Base-by-base conservation (phyloP, 768 basidiomycete species). In the Scleroderma citrinum region DNA sequence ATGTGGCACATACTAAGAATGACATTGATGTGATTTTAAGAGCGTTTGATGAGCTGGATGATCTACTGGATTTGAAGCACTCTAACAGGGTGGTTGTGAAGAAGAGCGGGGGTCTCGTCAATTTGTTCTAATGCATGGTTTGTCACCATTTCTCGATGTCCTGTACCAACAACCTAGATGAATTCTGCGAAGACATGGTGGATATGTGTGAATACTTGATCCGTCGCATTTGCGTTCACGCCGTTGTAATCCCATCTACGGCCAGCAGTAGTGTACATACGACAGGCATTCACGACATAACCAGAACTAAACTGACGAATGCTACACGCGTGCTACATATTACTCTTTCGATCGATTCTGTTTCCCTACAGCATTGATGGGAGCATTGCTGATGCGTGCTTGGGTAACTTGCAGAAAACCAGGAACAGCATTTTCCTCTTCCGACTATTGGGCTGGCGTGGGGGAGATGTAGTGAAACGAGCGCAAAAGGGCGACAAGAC, bases 1-100 rank as follows among this genome's bases (percentile, higher is more conserved):
- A 88, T 50, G 88, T 94, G 11, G 74, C 92, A 40, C 96, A 99
- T 75, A 98, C 94, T 49, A 99, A 99, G 73, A 87, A 92, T 58
- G 96, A 99, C 61, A 82, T 98, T 50, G 96, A 99, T 70, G 71
- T 72, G 12, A 70, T 98, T 24, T 73, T 99, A 41, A 71, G 77
- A 36, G 94, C 95, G 7, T 91, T 86, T 60, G 92, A 96, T 66
- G 94, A 96, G 68, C 74, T 98, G 52, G 96, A 95, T 23, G 86
- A 88, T 59, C 63, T 89, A 23, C 70, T 99, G 55, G 93, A 95
- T 69, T 70, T 97, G 68, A 97, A 96, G 71, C 85, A 93, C 63
- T 83, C 83, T 2, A 51, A 57, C 13, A 69, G 71, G 53, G 77
- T 83, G 62, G 79, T 95, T 46, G 75, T 81, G 47, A 72, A 69